phyloP scores from a whole-genome alignment of 345 rosid species.

The Erodium maritimum region DNA sequence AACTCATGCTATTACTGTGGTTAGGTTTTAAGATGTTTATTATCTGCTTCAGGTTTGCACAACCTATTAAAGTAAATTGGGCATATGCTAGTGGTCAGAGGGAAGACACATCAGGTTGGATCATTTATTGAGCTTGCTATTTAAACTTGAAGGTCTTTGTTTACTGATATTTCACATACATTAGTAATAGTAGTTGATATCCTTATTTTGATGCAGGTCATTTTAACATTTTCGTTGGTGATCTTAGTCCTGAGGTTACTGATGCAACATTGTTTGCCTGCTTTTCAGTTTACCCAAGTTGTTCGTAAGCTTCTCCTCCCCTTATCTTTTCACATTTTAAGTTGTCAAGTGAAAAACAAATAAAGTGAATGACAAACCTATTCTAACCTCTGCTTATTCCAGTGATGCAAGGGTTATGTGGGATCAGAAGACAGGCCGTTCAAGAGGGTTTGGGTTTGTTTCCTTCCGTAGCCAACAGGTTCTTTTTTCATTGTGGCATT shows the following conservation, averaged over 20 bases:
- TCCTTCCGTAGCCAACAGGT: constrained; percentile 96
- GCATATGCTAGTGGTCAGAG: constrained; percentile 98
- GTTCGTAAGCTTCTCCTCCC: constrained; percentile 63
- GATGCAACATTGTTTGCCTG: constrained; percentile 85
- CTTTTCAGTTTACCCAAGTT: constrained; percentile 80
- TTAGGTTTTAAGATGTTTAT: neutral
- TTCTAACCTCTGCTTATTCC: constrained; percentile 8
- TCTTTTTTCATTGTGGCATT: neutral
- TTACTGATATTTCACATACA: constrained; percentile 3
- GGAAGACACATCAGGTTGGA: constrained; percentile 89
- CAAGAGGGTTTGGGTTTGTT: constrained; percentile 97
- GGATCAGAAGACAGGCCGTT: constrained; percentile 99
- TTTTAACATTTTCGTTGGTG: constrained; percentile 93
- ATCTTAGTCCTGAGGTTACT: constrained; percentile 95
- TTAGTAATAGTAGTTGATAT: neutral
- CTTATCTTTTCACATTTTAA: neutral
- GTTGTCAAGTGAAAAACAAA: neutral
- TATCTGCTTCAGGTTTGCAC: constrained; percentile 66
- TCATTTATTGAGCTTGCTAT: constrained; percentile 7
- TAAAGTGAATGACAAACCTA: too few relatives aligned
- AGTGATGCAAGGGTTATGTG: constrained; percentile 98
- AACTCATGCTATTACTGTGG: too few relatives aligned
- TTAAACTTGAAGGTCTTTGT: constrained; percentile 3
- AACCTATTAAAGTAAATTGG: constrained; percentile 99
- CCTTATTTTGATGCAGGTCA: constrained; percentile 42